These are phyloP conservation scores for Claviceps pazoutovae DNA, from an alignment of 2,329 filamentous ascomycete genomes.

Conservation along the genomic window DNA sequence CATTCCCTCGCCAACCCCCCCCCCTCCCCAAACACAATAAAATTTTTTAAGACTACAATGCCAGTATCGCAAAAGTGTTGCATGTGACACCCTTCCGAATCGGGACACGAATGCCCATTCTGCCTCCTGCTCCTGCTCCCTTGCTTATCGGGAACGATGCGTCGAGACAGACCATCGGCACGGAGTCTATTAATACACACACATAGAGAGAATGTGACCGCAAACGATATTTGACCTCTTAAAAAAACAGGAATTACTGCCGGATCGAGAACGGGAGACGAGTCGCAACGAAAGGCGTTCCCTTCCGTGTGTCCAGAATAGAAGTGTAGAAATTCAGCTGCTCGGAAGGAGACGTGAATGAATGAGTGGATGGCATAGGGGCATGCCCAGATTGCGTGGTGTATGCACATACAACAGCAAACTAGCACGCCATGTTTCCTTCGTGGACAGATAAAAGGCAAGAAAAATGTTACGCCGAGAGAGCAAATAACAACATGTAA, in stretches of 20 bases:
- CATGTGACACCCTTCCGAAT: neutral
- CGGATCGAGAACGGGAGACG: neutral
- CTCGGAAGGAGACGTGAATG: slow-evolving; percentile 2
- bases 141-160: neutral
- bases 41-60: slow-evolving; percentile 2
- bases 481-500: slow-evolving; percentile 17
- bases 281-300: neutral
- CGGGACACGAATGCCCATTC: neutral
- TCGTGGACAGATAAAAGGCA: neutral
- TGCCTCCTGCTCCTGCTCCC: neutral
- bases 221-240: neutral
- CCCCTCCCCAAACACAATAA: slow-evolving; percentile 2
- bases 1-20: slow-evolving; percentile 1
- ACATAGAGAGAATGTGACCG: neutral
- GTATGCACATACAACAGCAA: neutral
- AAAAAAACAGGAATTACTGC: neutral
- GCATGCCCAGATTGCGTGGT: neutral
- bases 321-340: slow-evolving; percentile 4
- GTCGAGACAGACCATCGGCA: neutral
- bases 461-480: slow-evolving; percentile 19
- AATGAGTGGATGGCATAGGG: slow-evolving; percentile 4
- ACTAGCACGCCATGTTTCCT: neutral
- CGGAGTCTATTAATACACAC: neutral
- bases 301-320: slow-evolving; percentile 3
- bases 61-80: slow-evolving; percentile 1